Base-by-base conservation (phyloP, 257 asterid genomes). In the Solanum pinnatisectum region DNA sequence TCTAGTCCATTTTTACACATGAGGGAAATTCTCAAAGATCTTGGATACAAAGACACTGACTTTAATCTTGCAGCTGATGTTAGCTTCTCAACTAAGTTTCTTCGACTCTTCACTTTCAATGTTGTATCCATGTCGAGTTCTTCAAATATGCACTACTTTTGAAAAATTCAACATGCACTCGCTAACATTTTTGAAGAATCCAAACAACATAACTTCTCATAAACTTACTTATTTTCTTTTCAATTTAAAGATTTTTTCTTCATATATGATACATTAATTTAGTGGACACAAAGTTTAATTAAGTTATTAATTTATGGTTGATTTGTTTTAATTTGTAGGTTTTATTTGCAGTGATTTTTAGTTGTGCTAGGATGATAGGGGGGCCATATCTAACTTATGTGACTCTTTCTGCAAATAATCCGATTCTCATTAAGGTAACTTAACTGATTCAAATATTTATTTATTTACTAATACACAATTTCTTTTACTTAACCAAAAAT, bases 51-150 rank as follows among this genome's bases (percentile, higher is more conserved):
- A 85, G 94, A 90, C 90, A 92, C 99, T 52, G 94, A 91, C 86
- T 91, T 95, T 87, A 97, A 96, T 89, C 90, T 97, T 90, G 94
- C 94, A 15, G 98, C 95, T 74, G 99, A 96, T 92, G 99, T 97
- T n/a, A 90, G 96, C 89, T 88, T 42, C 37, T 33, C 78, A 85
- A 0, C 23, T 49, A 49, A 49, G 9, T 56, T 56, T 2, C n/a
- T 56, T n/a, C 0, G 2, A 18, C n/a, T 56, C 4, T 56, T 56
- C n/a, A 56, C 65, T 56, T 56, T 56, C 2, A 8, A 56, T 18
- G 4, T 52, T 8, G 10, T 56, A 56, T 52, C 3, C 6, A 18
- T 56, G 10, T 56, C 4, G 3, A 3, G 3, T 56, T 18, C n/a
- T 56, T 4, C 23, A 56, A 6, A 18, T 18, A 56, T 56, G 18